Percentiles rank a stretch among this genome's conserved stretches.
Evolutionary conservation across 1,284 basidiomycete species (phyloP).

Genomic region (Pseudozyma pruni): DNA sequence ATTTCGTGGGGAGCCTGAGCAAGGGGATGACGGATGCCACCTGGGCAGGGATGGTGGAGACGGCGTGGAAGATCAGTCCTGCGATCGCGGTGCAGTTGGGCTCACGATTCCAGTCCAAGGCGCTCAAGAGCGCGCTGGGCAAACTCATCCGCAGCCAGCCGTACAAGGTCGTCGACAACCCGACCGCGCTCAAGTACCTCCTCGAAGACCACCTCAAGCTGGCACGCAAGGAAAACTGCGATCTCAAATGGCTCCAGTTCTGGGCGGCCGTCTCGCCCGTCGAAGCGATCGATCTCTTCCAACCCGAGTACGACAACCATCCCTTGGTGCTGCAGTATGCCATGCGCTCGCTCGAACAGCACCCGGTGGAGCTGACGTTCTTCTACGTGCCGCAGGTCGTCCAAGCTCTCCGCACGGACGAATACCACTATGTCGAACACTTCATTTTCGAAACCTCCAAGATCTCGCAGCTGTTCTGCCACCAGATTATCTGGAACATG

Average conservation of each 20-base stretch:
- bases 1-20: constrained; percentile 43
- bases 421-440: constrained; percentile 82
- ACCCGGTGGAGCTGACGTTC: constrained; percentile 93
- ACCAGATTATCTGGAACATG: constrained; percentile 99
- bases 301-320: constrained; percentile 73
- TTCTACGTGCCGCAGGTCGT: constrained; percentile 99
- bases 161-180: constrained; percentile 76
- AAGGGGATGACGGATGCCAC: constrained; percentile 73
- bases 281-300: constrained; percentile 61
- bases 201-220: constrained; percentile 87
- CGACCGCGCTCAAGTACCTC: constrained; percentile 83
- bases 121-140: constrained; percentile 77
- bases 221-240: constrained; percentile 49
- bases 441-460: constrained; percentile 98
- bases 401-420: constrained; percentile 88
- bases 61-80: constrained; percentile 85
- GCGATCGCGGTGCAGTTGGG: constrained; percentile 82
- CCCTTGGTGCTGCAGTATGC: constrained; percentile 93
- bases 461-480: constrained; percentile 97
- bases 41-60: constrained; percentile 78
- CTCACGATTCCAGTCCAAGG: constrained; percentile 82
- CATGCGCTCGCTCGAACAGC: constrained; percentile 91
- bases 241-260: constrained; percentile 78
- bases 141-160: constrained; percentile 81
- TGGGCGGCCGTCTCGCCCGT: constrained; percentile 92